Evolutionary conservation across 352 stramenopile genomes (phyloP), one percentile per base, ranked within the genome.

Genomic region (Plasmopara muralis): DNA sequence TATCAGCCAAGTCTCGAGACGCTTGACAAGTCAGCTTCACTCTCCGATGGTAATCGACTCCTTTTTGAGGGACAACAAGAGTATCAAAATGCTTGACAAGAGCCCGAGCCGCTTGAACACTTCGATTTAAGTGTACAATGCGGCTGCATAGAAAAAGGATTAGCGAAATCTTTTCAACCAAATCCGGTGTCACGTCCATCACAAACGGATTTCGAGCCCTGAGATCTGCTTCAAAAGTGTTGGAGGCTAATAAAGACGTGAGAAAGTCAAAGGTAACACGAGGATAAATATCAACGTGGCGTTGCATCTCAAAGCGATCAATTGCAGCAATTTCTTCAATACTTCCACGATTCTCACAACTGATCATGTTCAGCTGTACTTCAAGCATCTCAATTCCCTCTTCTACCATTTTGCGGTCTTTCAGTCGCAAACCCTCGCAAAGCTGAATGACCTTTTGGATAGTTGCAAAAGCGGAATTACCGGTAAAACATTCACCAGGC

Each of bases 51-150:
- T 41, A 60, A 28, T 69, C 43, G 2, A 64, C 55, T 37, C 15
- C 40, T 40, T 15, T 47, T 20, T 53, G 47, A n/a, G 20, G 5
- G 20, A 25, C 20, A 35, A 20, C 15, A 50, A 67, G 33, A 20
- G 25, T 39, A 14, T 47, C 53, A 8, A 72, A 40, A 43, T 60
- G 54, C 33, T 59, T 59, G 7, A 66, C 35, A 43, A 72, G 60
- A 55, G 45, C 60, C 29, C 64, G 62, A 29, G 77, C 67, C 10
- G 82, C 60, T 25, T 83, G 65, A 13, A 92, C 67, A 18, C 78
- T 85, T 52, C 79, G 75, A 53, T 92, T 92, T 34, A 89, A 77
- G 50, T 94, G 83, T 18, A 90, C 76, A 47, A 94, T 91, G 8
- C 83, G 81, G 61, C 77, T 92, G 62, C 81, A 91, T 6, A 84